These are phyloP conservation scores for Kregervanrija fluxuum DNA, from an alignment of 805 yeast species.

Conservation along the genomic window DNA sequence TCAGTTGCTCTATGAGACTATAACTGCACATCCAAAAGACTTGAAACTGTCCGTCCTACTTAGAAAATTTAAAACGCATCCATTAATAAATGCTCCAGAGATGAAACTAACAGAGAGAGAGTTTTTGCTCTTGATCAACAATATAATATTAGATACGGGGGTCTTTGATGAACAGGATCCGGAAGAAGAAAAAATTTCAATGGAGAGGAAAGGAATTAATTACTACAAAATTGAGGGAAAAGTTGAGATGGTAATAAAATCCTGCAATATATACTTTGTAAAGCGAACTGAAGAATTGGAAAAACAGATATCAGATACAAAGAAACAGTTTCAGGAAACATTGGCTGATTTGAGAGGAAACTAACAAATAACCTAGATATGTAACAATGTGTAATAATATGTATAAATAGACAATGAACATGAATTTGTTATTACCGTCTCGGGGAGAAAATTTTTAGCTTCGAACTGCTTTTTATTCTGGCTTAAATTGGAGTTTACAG, in stretches of 20 bases:
- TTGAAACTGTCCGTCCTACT: slow-evolving; percentile 11
- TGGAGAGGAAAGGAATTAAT: slow-evolving; percentile 2
- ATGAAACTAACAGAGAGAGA: slow-evolving; percentile 12
- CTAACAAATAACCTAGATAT: too few species aligned
- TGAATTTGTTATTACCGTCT: too few species aligned
- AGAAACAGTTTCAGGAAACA: slow-evolving; percentile 9
- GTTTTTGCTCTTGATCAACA: slow-evolving; percentile 13
- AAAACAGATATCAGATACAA: slow-evolving; percentile 9
- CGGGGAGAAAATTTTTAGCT: too few species aligned
- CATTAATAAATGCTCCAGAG: slow-evolving; percentile 15
- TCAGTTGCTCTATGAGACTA: slow-evolving; percentile 22
- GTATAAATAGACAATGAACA: too few species aligned
- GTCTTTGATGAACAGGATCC: too few species aligned
- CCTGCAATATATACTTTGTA: slow-evolving; percentile 11
- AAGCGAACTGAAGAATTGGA: slow-evolving; percentile 18
- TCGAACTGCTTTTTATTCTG: too few species aligned
- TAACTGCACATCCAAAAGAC: slow-evolving; percentile 11
- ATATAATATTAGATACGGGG: slow-evolving; percentile 10
- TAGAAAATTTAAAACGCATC: slow-evolving; percentile 17
- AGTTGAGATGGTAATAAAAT: slow-evolving; percentile 17
- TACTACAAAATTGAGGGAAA: slow-evolving; percentile 3
- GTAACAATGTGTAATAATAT: too few species aligned
- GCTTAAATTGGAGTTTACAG: too few species aligned
- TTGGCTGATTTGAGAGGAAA: neutral
- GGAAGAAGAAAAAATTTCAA: slow-evolving; percentile 7